Evolutionary conservation across 768 basidiomycete genomes (phyloP), one percentile per base, ranked within the genome.

Genomic region (Artomyces pyxidatus): DNA sequence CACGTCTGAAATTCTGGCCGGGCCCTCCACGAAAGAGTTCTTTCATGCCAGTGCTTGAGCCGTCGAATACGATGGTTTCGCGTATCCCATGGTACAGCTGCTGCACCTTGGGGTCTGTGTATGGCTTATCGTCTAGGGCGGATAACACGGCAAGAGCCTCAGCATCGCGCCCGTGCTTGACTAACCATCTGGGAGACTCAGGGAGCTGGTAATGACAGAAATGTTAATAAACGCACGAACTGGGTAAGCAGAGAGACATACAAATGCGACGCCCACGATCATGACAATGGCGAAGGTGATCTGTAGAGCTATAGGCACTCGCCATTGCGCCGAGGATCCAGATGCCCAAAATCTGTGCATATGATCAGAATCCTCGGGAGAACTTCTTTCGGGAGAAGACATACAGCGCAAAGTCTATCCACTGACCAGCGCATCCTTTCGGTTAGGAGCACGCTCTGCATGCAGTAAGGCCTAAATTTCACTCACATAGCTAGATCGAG

Each of bases 121-220:
- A 60, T 0, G 73, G 67, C 45, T 72, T 76, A 47, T 78, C 72
- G 16, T 79, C 80, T 19, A 83, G 66, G 2, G 78, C 79, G n/a
- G 76, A 75, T 41, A 84, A 76, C 35, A 82, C 78, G 3, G 78
- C 77, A 25, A 76, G 65, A 0, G 80, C 78, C 52, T 81, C 78
- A 1, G 72, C 75, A 42, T 73, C 61, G 26, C 75, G 71, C 4
- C 76, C 76, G 25, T 74, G 69, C 54, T 78, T 77, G 12, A 78
- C 66, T 10, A 83, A 73, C 76, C 78, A 80, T 62, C 78, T 65
- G 9, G 78, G 78, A 19, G 78, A 80, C 59, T 80, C 78, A 16
- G 78, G 78, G 23, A 80, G 69, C 78, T 80, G 46, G 22, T 21
- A 37, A 0, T 14, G 9, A 32, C 30, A 12, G 1, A 23, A 6